A percentile compares a stretch with the other conserved stretches of the same genome.
Evolutionary conservation across 1,284 basidiomycete species (phyloP).

Genomic region (Fomitopsis betulina): DNA sequence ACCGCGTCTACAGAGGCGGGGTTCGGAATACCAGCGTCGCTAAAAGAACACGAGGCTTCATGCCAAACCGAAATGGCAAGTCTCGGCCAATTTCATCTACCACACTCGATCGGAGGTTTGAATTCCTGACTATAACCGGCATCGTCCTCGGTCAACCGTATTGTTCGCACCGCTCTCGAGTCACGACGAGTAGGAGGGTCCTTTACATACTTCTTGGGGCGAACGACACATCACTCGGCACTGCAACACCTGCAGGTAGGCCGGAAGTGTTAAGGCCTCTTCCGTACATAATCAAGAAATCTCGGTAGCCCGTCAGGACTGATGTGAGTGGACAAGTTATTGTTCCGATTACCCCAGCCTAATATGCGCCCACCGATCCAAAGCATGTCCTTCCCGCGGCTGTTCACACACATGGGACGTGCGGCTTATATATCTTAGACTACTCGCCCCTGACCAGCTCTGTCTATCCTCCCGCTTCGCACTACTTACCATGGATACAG

Average conservation of each 20-base stretch:
- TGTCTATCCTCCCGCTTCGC: conserved; percentile 9
- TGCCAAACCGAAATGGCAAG: not conserved
- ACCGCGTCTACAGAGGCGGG: not conserved
- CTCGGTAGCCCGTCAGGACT: not conserved
- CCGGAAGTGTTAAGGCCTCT: not conserved
- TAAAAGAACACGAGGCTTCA: not conserved
- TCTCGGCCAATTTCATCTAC: not conserved
- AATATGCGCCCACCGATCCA: conserved; percentile 3
- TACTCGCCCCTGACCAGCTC: not conserved
- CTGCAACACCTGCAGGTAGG: not conserved
- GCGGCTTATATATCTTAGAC: conserved; percentile 9
- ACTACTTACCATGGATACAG: conserved; percentile 22
- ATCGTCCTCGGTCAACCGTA: not conserved
- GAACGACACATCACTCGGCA: not conserved
- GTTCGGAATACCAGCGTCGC: not conserved
- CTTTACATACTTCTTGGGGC: not conserved
- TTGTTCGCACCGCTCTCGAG: not conserved
- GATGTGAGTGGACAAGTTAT: conserved; percentile 1
- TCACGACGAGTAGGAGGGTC: not conserved
- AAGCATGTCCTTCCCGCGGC: conserved; percentile 2
- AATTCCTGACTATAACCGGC: not conserved
- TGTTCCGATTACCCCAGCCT: conserved; percentile 1
- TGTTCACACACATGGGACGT: not conserved
- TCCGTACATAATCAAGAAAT: not conserved
- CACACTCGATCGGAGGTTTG: conserved; percentile 1